Evolutionary conservation across 495 filamentous ascomycete genomes (phyloP).

Genomic region (Cercophora newfieldiana): DNA sequence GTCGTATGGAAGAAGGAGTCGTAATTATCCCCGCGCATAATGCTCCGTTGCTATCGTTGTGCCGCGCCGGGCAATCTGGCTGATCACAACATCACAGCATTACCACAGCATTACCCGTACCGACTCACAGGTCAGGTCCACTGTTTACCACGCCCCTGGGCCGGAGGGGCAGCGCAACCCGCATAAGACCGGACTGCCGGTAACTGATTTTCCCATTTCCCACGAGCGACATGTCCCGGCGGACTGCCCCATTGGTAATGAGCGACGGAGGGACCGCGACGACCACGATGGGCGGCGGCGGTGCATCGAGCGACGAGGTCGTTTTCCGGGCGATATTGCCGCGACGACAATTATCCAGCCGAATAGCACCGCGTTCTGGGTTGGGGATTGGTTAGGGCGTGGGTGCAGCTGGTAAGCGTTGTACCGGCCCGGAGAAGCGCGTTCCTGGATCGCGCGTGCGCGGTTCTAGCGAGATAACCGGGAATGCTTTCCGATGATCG

Average conservation of each 20-base stretch:
- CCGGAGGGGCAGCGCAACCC: background rate
- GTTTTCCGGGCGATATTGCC: constrained; percentile 14
- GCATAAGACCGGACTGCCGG: background rate
- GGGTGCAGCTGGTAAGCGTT: background rate
- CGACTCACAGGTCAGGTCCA: background rate
- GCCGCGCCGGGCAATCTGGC: constrained; percentile 10
- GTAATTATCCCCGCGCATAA: background rate
- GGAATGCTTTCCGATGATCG: background rate
- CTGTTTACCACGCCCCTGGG: constrained; percentile 8
- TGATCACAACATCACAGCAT: too few species aligned
- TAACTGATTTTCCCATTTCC: background rate
- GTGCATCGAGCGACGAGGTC: background rate
- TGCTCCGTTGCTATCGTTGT: constrained; percentile 1
- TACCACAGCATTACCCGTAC: constrained; percentile 5
- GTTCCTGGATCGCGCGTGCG: background rate
- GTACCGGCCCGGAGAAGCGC: background rate
- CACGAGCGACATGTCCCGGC: constrained; percentile 2
- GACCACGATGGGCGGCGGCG: too few species aligned
- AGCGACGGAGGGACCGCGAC: constrained; percentile 8
- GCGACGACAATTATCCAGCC: constrained; percentile 16
- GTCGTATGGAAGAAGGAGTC: constrained; percentile 4
- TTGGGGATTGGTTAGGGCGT: background rate
- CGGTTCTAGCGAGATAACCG: background rate
- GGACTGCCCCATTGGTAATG: constrained; percentile 19
- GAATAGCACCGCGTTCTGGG: background rate